phyloP scores from a whole-genome alignment of 2,329 filamentous ascomycete species.

The Colletotrichum viniferum region DNA sequence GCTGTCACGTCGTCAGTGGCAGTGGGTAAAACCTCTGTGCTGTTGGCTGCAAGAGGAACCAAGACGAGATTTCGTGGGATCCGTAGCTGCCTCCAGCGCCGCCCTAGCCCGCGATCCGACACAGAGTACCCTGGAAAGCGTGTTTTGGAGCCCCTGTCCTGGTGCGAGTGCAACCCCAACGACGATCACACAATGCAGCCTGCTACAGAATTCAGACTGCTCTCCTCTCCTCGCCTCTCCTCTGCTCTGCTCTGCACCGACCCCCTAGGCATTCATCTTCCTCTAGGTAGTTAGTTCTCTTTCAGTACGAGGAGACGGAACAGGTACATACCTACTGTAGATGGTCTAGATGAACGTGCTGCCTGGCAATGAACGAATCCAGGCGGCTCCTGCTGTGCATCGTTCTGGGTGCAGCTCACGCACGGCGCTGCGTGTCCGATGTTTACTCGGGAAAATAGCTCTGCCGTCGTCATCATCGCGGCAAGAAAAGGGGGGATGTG shows the following conservation, averaged over 20 bases:
- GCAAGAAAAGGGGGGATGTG: not conserved
- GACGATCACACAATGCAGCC: slow-evolving; percentile 17
- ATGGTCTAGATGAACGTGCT: not conserved
- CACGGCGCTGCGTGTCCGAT: not conserved
- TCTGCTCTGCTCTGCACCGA: not conserved
- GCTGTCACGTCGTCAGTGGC: not conserved
- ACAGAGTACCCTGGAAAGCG: not conserved
- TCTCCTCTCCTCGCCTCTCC: too few relatives aligned
- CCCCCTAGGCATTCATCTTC: not conserved
- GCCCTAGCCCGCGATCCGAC: not conserved
- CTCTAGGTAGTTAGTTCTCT: not conserved
- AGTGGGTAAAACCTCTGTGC: not conserved
- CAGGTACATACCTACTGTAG: not conserved
- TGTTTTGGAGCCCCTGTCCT: not conserved
- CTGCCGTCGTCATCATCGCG: not conserved
- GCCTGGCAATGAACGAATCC: not conserved
- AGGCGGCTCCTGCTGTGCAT: not conserved
- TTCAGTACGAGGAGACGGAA: not conserved
- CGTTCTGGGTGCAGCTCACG: not conserved
- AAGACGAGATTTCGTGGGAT: not conserved
- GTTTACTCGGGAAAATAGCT: not conserved
- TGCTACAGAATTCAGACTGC: slow-evolving; percentile 16
- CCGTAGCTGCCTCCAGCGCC: not conserved
- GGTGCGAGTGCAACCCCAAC: not conserved
- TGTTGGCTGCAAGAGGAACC: not conserved